Evolutionary conservation across 2,329 filamentous ascomycete species (phyloP).

Genomic region (Trichoderma breve): DNA sequence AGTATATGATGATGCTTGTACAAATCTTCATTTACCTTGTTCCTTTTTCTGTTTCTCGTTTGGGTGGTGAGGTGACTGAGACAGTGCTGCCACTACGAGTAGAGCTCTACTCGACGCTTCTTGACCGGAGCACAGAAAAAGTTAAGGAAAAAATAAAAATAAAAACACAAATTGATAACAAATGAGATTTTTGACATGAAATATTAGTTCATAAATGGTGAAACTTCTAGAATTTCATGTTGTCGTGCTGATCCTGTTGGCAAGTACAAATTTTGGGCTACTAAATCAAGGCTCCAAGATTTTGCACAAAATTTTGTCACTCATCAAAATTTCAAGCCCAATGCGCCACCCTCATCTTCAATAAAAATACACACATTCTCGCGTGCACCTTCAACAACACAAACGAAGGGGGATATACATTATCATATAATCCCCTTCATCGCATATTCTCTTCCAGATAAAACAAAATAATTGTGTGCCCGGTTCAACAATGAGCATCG

Average conservation of each 20-base stretch:
- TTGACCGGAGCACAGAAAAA: neutral
- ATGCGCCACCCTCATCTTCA: neutral
- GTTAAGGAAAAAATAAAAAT: neutral
- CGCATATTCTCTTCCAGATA: neutral
- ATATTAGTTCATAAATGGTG: neutral
- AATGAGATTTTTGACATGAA: neutral
- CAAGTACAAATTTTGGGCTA: neutral
- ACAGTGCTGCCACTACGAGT: too few relatives aligned
- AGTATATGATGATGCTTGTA: slow-evolving; percentile 6
- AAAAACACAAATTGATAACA: neutral
- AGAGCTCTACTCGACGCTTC: too few relatives aligned
- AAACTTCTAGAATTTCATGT: neutral
- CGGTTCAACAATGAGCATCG: slow-evolving; percentile 36
- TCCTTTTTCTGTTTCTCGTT: neutral
- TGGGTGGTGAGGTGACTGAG: neutral
- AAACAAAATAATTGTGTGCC: neutral
- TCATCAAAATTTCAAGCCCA: neutral
- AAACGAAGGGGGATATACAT: neutral
- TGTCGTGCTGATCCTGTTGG: neutral
- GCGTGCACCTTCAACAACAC: neutral
- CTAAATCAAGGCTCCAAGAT: neutral
- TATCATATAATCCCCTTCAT: neutral
- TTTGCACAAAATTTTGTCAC: slow-evolving; percentile 7
- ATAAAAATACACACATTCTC: neutral
- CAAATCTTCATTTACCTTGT: neutral